Evolutionary conservation across 2,329 filamentous ascomycete species (phyloP), one percentile per base, ranked within the genome.

Genomic region (Aotearoamyces nothofagi): DNA sequence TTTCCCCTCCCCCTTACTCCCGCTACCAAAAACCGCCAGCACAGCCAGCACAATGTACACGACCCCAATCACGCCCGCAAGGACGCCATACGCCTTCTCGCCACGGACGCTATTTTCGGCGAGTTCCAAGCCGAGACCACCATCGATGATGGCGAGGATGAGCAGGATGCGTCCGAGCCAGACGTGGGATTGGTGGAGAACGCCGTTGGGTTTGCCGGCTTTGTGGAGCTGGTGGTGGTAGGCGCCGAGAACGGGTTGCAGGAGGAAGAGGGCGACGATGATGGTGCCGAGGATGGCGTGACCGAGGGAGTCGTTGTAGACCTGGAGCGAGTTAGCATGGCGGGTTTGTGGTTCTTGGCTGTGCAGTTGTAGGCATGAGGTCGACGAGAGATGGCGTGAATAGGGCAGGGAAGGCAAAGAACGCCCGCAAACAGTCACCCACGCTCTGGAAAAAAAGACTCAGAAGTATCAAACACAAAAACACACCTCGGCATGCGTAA

Each of bases 161-260:
- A 78, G 63, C 27, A 75, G 48, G 1, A 53, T 41, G 12, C 72
- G 61, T 11, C 72, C 73, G 45, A 61, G 72, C 68, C 67, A 77
- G 35, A 75, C 61, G 43, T 78, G 67, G 1, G 55, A 44, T 15
- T 54, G 43, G 41, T 74, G 46, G 43, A 11, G 67, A 66, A 34
- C 67, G 42, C 34, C 57, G 5, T 13, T 63, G 58, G 30, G 66
- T 61, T 30, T 65, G 61, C 43, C 42, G 5, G 9, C 14, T 4
- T 30, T 24, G 33, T 60, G 43, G 45, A 57, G 77, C 38, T 67
- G 49, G 47, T 78, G 71, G 43, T 78, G 71, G 17, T 66, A 30
- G 31, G 55, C 55, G 26, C 73, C 72, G 9, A 73, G 54, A 25
- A 63, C 41, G 9, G 69, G 69, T 46, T 78, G 71, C 27, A 75